A percentile compares a stretch with the other conserved stretches of the same genome.
phyloP scores from a whole-genome alignment of 2,329 filamentous ascomycete species.

The Hypoxylon sp. region DNA sequence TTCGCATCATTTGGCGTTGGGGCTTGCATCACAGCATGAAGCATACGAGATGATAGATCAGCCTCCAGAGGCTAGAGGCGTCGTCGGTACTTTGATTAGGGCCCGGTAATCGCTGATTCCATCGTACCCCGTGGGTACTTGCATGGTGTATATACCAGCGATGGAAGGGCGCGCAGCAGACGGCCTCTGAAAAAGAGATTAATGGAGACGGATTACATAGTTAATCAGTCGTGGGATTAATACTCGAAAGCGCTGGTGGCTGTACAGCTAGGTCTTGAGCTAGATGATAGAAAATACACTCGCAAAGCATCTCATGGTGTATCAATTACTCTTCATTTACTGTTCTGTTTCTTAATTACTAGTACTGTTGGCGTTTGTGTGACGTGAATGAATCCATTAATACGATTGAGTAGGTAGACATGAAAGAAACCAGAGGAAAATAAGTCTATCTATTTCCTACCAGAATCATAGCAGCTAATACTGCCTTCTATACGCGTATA shows the following conservation, averaged over 20 bases:
- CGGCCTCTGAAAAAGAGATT: background rate
- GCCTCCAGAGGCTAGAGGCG: background rate
- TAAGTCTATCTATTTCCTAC: background rate
- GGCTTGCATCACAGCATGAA: slow-evolving; percentile 18
- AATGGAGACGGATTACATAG: background rate
- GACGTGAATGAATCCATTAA: background rate
- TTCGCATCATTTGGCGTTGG: slow-evolving; percentile 40
- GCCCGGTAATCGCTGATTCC: background rate
- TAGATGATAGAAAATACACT: background rate
- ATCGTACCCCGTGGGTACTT: background rate
- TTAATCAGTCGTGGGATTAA: background rate
- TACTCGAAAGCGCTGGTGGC: background rate
- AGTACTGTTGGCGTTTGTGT: background rate
- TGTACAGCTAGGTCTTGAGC: background rate
- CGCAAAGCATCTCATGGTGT: background rate
- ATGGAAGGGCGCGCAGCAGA: background rate
- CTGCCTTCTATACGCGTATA: background rate
- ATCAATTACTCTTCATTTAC: background rate
- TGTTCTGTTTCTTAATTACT: too few species aligned
- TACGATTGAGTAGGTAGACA: background rate
- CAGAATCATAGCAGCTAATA: background rate
- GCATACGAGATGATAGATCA: slow-evolving; percentile 6
- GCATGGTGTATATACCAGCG: background rate
- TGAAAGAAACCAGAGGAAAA: background rate
- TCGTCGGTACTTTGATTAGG: background rate